Percentiles rank a stretch among this genome's conserved stretches.
phyloP scores from a whole-genome alignment of 2,329 filamentous ascomycete genomes.

The Trichoderma asperellum region DNA sequence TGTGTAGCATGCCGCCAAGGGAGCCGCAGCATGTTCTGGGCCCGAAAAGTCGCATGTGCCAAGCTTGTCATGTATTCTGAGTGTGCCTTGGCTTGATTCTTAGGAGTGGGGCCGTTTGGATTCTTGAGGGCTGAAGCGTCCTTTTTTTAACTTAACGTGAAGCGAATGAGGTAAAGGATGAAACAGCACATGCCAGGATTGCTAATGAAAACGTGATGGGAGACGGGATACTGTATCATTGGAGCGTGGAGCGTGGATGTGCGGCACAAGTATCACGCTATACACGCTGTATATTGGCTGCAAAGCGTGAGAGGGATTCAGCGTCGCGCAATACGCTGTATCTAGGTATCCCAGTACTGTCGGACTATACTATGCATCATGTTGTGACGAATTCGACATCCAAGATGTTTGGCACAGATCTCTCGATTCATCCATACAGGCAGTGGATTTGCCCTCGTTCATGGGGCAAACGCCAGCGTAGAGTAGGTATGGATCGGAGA shows the following conservation, averaged over 20 bases:
- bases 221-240: neutral
- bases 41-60: neutral
- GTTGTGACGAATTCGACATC: too few species aligned
- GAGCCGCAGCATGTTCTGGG: slow-evolving; percentile 6
- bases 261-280: neutral
- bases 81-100: neutral
- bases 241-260: neutral
- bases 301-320: neutral
- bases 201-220: slow-evolving; percentile 6
- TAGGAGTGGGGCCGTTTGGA: neutral
- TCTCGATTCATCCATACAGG: neutral
- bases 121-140: neutral
- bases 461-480: neutral
- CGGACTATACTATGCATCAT: neutral
- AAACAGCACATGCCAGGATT: slow-evolving; percentile 17
- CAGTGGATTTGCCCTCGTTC: neutral
- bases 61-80: neutral
- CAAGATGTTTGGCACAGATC: neutral
- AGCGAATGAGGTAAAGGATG: neutral
- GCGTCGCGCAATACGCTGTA: neutral
- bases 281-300: neutral
- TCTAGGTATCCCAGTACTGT: too few species aligned
- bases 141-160: neutral
- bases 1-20: neutral
- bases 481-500: neutral